These are phyloP conservation scores for Cotoneaster glaucophyllus DNA, from an alignment of 306 rosid genomes.

Conservation along the genomic window DNA sequence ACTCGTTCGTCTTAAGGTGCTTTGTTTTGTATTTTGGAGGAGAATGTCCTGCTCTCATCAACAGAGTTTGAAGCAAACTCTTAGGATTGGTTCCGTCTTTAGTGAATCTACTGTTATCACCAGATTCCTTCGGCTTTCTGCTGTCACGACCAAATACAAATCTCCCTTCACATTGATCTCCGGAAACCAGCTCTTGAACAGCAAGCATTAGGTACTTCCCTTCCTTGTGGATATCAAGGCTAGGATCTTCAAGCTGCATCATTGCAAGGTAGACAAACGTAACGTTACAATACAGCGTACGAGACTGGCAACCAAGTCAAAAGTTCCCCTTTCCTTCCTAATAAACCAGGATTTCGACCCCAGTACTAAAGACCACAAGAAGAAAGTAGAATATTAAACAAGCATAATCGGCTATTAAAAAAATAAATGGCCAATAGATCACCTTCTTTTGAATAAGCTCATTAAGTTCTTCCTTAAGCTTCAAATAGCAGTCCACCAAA, in stretches of 20 bases:
- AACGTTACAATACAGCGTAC: neutral
- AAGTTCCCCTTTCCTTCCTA: neutral
- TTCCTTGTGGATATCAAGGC: conserved; percentile 74
- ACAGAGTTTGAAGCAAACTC: conserved; percentile 81
- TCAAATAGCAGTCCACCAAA: conserved; percentile 83
- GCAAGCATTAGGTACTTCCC: conserved; percentile 87
- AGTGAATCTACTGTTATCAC: conserved; percentile 55
- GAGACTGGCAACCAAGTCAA: neutral
- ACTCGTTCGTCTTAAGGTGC: conserved; percentile 92
- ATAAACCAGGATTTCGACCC: neutral
- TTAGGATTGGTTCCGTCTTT: conserved; percentile 89
- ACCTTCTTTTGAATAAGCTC: conserved; percentile 84
- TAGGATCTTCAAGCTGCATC: conserved; percentile 82
- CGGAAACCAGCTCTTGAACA: conserved; percentile 72
- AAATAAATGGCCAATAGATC: neutral
- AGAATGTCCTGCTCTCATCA: conserved; percentile 95
- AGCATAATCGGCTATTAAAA: too few relatives aligned
- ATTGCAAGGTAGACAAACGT: neutral
- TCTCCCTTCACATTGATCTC: conserved; percentile 96
- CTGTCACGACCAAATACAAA: conserved; percentile 90
- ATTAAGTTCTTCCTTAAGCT: conserved; percentile 81
- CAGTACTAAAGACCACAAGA: neutral
- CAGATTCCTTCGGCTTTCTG: conserved; percentile 44
- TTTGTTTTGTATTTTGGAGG: conserved; percentile 94
- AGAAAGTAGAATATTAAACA: neutral